A percentile compares a stretch with the other conserved stretches of the same genome.
These are phyloP conservation scores for Cocos nucifera DNA, from an alignment of 176 grass and related monocot species.

Conservation along the genomic window DNA sequence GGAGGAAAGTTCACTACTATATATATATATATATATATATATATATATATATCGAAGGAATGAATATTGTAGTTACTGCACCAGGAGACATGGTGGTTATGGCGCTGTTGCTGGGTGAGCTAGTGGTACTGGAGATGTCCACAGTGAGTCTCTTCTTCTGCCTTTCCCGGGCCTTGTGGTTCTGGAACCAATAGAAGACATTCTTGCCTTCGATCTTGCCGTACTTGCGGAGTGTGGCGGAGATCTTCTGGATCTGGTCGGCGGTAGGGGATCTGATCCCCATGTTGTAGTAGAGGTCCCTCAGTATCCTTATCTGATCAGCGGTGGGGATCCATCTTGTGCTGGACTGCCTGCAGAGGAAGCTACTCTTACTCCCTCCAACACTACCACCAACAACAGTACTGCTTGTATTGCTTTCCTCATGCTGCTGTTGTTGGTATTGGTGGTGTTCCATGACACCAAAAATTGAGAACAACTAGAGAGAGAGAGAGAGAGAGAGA, in stretches of 20 bases:
- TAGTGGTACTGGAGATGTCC: constrained; percentile 6
- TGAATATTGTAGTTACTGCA: constrained; percentile 2
- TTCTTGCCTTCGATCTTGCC: constrained; percentile 98
- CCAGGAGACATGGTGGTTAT: constrained; percentile 15
- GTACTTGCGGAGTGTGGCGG: constrained; percentile 60
- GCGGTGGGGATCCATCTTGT: constrained; percentile 84
- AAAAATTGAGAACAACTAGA: too few species aligned
- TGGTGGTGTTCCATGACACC: constrained; percentile 32
- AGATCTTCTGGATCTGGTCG: constrained; percentile 95
- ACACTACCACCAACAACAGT: not conserved
- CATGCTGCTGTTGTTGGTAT: constrained; percentile 2
- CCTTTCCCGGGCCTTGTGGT: constrained; percentile 94
- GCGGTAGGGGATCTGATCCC: constrained; percentile 79
- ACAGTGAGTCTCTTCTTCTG: constrained; percentile 78
- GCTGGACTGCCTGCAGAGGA: constrained; percentile 44
- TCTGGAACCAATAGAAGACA: constrained; percentile 99
- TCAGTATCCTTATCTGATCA: constrained; percentile 73
- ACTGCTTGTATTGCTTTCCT: not conserved
- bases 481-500: not conserved
- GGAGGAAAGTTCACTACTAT: too few species aligned
- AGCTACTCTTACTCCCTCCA: constrained; percentile 9
- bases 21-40: too few species aligned
- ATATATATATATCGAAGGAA: not conserved
- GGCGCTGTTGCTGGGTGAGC: not conserved
- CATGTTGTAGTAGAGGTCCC: constrained; percentile 82